phyloP scores from a whole-genome alignment of 352 stramenopile species.

The Phytophthora podocarpi region DNA sequence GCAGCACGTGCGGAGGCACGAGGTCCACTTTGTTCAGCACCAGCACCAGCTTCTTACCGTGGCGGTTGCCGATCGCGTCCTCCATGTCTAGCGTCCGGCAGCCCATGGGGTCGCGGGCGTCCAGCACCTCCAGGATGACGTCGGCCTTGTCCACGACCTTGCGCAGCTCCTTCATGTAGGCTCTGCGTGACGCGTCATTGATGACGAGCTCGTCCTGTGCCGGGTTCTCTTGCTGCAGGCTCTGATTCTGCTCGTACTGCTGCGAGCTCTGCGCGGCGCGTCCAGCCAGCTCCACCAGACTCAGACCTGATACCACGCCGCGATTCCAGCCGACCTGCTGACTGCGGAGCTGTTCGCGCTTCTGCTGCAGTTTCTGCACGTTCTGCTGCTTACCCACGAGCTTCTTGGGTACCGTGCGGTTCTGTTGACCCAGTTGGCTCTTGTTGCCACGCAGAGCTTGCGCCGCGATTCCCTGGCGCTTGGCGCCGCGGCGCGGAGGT shows the following conservation, averaged over 20 bases:
- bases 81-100: conserved; percentile 94
- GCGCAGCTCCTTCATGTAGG: conserved; percentile 96
- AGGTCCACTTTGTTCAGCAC: conserved; percentile 99
- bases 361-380: conserved; percentile 54
- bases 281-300: conserved; percentile 58
- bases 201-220: conserved; percentile 45
- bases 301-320: conserved; percentile 37
- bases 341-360: conserved; percentile 69
- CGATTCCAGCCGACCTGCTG: conserved; percentile 54
- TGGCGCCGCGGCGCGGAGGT: conserved; percentile 28
- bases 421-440: conserved; percentile 30
- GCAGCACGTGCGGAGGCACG: conserved; percentile 95
- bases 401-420: conserved; percentile 30
- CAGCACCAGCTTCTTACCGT: conserved; percentile 97
- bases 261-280: conserved; percentile 46
- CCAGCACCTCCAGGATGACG: conserved; percentile 97
- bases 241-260: conserved; percentile 47
- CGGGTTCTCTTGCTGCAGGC: conserved; percentile 17
- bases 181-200: conserved; percentile 90
- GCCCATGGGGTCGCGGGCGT: conserved; percentile 97
- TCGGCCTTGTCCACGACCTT: conserved; percentile 97
- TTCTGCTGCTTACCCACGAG: conserved; percentile 56
- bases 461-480: conserved; percentile 34
- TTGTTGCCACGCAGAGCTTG: conserved; percentile 29
- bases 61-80: conserved; percentile 92